Base-by-base conservation (phyloP, 2,329 filamentous ascomycete genomes). In the Diaporthe batatas region DNA sequence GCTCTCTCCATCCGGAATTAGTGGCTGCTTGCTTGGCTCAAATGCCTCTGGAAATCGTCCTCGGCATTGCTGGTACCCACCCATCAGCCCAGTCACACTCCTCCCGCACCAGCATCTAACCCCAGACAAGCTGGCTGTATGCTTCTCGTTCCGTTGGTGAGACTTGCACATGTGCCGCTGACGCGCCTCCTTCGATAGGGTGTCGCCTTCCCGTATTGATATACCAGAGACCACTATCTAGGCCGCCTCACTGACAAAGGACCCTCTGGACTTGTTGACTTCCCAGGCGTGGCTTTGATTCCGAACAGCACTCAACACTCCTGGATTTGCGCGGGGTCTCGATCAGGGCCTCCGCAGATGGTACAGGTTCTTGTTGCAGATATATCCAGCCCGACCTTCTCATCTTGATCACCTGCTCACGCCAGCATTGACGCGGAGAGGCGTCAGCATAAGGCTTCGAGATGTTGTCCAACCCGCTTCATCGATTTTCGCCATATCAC, bases 391-490 rank as follows among this genome's bases (percentile, higher is more conserved):
- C n/a, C 7, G 32, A 44, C 1, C n/a, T 49, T 54, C 55, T 5
- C 12, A 25, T 71, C 39, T 54, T 54, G 39, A 34, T 34, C 49
- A 32, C 18, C 42, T n/a, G 47, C 10, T 25, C 12, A 53, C 29
- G 11, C 23, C 18, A 29, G 3, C 29, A 2, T 58, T 18, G 36
- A 39, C 51, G 16, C 42, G 25, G 32, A 51, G 5, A n/a, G 23
- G 47, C 36, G 67, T 34, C n/a, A 42, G 36, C 23, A 55, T 29
- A 73, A 44, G 21, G 6, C 71, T 53, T 75, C 83, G 86, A 83
- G 71, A 91, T 91, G 90, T 81, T 91, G 80, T 91, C 89, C 72
- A 91, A 91, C 78, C 90, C 89, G 71, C 85, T 91, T 49, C 89
- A 91, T 77, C 88, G 89, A 55, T 91, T 90, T 77, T 90, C 89